These are phyloP conservation scores for Ophiorrhiza pumila DNA, from an alignment of 257 asterid species.

Conservation along the genomic window DNA sequence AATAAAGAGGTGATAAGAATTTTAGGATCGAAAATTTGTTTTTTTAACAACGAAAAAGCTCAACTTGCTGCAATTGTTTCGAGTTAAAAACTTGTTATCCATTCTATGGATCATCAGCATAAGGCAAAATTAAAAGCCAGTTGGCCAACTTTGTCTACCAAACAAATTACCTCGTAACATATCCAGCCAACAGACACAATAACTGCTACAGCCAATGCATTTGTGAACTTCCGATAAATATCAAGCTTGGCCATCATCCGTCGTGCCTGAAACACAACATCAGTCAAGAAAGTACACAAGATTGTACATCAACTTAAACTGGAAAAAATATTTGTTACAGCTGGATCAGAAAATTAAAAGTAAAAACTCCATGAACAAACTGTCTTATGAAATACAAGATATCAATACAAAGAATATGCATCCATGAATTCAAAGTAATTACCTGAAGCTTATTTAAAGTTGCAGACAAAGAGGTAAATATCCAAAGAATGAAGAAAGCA, in stretches of 20 bases:
- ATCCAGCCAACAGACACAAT: constrained; percentile 92
- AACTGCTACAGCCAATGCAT: constrained; percentile 84
- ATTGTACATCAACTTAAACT: neutral
- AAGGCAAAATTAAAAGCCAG: neutral
- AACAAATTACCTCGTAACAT: constrained; percentile 72
- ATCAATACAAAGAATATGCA: neutral
- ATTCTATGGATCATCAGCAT: neutral
- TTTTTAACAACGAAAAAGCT: too few relatives aligned
- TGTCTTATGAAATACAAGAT: neutral
- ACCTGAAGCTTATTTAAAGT: constrained; percentile 98
- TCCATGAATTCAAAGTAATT: constrained; percentile 18
- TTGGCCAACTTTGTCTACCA: neutral
- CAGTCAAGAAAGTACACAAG: neutral
- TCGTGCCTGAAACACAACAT: constrained; percentile 56
- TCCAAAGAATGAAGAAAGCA: constrained; percentile 96
- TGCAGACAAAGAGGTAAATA: constrained; percentile 80
- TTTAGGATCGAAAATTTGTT: neutral
- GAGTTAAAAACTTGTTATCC: neutral
- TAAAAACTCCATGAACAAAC: neutral
- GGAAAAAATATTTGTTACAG: neutral
- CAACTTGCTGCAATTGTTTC: neutral
- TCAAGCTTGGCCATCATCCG: constrained; percentile 81
- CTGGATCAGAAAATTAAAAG: constrained; percentile 1
- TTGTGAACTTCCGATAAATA: constrained; percentile 84
- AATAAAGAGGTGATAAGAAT: too few relatives aligned